Conservation (phyloP, 148 eudicot genomes). For the Chenopodium formosanum region DNA sequence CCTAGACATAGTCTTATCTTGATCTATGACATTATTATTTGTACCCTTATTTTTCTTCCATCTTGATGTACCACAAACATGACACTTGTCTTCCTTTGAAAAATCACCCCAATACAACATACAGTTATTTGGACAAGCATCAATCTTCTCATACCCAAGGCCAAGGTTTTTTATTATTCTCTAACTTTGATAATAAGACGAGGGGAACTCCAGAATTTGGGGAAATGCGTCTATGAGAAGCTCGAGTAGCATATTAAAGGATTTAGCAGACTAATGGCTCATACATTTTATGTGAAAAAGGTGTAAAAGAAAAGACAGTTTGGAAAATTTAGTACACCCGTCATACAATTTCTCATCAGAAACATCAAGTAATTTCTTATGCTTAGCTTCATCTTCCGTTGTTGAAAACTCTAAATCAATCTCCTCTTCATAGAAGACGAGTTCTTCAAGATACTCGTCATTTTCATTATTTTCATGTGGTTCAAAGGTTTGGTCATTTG, state of each 20-base stretch:
- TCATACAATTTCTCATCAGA: background rate
- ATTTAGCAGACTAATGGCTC: background rate
- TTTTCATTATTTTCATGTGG: too few species aligned
- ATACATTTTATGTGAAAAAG: conserved; percentile 11
- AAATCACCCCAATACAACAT: background rate
- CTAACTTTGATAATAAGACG: background rate
- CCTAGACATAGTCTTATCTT: background rate
- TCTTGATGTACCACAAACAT: background rate
- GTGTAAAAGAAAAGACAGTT: conserved; percentile 9
- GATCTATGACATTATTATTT: background rate
- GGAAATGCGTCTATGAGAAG: conserved; percentile 3
- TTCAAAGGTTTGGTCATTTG: background rate
- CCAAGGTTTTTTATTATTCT: conserved; percentile 6
- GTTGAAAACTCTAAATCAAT: background rate
- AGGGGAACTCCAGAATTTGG: conserved; percentile 3
- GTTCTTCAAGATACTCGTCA: background rate
- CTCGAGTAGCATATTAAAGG: background rate
- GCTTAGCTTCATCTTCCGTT: background rate
- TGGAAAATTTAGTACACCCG: conserved; percentile 5
- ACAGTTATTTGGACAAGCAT: conserved; percentile 14
- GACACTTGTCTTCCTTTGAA: background rate
- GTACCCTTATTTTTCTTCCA: background rate
- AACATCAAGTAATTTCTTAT: background rate
- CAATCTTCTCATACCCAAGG: conserved; percentile 11
- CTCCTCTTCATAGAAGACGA: background rate